These are phyloP conservation scores for Mimosa pudica DNA, from an alignment of 306 rosid species.

Conservation along the genomic window DNA sequence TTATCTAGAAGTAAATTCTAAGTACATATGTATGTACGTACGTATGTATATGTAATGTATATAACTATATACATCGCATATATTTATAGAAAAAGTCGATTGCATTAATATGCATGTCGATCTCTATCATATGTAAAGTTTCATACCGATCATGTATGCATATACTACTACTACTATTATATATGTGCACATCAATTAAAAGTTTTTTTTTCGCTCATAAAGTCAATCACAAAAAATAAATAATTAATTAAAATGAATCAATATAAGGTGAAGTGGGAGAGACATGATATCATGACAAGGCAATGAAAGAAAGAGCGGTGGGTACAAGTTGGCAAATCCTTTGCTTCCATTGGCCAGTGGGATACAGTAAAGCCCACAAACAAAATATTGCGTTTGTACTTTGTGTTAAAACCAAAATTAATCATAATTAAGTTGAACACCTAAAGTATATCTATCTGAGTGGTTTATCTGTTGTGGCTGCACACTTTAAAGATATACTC, in stretches of 20 bases:
- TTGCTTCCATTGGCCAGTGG: not conserved
- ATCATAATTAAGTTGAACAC: not conserved
- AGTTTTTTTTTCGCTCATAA: not conserved
- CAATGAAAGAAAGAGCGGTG: not conserved
- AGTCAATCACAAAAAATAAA: not conserved
- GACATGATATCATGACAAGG: not conserved
- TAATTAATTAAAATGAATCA: not conserved
- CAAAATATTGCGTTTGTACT: not conserved
- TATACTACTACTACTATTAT: not conserved
- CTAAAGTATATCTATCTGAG: not conserved
- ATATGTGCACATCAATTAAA: not conserved
- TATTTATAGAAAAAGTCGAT: not conserved
- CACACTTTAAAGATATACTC: not conserved
- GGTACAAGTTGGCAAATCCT: slow-evolving; percentile 1
- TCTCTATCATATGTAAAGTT: not conserved
- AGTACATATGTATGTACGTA: not conserved
- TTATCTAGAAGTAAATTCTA: not conserved
- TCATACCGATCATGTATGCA: too few relatives aligned
- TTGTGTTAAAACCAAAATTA: not conserved
- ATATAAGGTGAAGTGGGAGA: not conserved
- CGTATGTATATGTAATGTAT: too few relatives aligned
- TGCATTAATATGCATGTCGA: not conserved
- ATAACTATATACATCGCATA: not conserved
- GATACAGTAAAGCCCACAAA: not conserved
- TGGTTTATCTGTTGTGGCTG: not conserved